Base-by-base conservation (phyloP, 106 monocot species). In the Dendrobium officinale region DNA sequence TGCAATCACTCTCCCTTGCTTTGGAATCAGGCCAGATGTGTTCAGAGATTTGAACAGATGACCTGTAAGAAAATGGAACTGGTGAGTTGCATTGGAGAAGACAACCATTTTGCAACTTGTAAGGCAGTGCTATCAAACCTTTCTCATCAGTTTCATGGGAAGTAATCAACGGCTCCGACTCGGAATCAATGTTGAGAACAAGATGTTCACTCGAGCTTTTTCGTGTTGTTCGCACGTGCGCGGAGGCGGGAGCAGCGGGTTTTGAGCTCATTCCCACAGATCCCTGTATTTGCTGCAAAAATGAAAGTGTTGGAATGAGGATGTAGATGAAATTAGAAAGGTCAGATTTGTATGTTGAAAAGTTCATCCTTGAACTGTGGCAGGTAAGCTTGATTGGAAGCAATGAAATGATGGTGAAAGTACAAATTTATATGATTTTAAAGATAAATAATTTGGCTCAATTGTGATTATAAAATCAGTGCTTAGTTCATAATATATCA, bases 1-100 rank as follows among this genome's bases (percentile, higher is more conserved):
- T 49, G 98, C 98, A 70, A 98, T 67, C 78, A 87, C 74, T 83
- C 92, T 98, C 55, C 92, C 98, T 84, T 95, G 90, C 80, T 85
- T 93, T 82, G 98, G 98, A 67, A 98, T 87, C 58, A 98, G 81
- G 77, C 98, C 94, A 75, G 98, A 91, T 49, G 91, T 85, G 66
- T 91, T 94, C 74, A 98, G 79, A 56, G 98, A 92, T 82, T 98
- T 98, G 79, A 97, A 94, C 22, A 95, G 83, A 87, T 92, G 98
- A 68, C 98, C 98, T 98, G 82, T 33, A 78, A 75, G 67, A 13
- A 75, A 27, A 45, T 66, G 29, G 47, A 86, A 61, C 54, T 48
- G 41, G 20, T 42, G 54, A 86, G 45, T 75, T 56, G 78, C 16
- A 51, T 13, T 13, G 3, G 2, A 19, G n/a, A 42, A 74, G 20